These are phyloP conservation scores for Entrophospora sp. DNA, from an alignment of 192 early-diverging fungal genomes.

Conservation along the genomic window DNA sequence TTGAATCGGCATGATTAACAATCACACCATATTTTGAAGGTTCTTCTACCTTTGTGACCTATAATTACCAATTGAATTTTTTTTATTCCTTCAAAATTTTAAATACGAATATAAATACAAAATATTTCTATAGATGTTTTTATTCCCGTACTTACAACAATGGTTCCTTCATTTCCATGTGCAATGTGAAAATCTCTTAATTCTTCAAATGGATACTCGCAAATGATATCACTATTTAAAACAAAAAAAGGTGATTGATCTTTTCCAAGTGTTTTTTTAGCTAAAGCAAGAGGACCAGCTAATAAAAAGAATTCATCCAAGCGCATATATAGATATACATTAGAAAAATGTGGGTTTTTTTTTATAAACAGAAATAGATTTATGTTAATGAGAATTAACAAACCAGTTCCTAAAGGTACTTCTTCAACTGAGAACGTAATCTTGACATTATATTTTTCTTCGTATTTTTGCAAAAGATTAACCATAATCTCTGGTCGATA, in stretches of 20 bases:
- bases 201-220: constrained; percentile 92
- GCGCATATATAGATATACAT: too few species aligned
- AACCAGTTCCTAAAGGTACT: constrained; percentile 89
- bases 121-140: too few species aligned
- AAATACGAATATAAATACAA: too few species aligned
- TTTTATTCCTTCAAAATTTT: too few species aligned
- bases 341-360: too few species aligned
- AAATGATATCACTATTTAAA: constrained; percentile 96
- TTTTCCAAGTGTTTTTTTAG: constrained; percentile 80
- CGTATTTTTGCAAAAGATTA: constrained; percentile 82
- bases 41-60: constrained; percentile 92
- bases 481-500: constrained; percentile 99
- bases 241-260: constrained; percentile 96
- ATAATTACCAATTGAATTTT: too few species aligned
- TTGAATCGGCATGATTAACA: constrained; percentile 65
- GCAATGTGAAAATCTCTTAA: constrained; percentile 80
- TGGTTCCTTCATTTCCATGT: constrained; percentile 92
- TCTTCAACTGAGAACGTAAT: constrained; percentile 95
- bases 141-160: constrained; percentile 65
- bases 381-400: too few species aligned
- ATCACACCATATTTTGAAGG: constrained; percentile 99
- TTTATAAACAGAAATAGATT: too few species aligned
- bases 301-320: too few species aligned
- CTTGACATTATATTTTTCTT: constrained; percentile 80
- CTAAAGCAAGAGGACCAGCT: constrained; percentile 90